A percentile compares a stretch with the other conserved stretches of the same genome.
These are phyloP conservation scores for Toxoplasma gondii DNA, from an alignment of 169 alveolate species.

Conservation along the genomic window DNA sequence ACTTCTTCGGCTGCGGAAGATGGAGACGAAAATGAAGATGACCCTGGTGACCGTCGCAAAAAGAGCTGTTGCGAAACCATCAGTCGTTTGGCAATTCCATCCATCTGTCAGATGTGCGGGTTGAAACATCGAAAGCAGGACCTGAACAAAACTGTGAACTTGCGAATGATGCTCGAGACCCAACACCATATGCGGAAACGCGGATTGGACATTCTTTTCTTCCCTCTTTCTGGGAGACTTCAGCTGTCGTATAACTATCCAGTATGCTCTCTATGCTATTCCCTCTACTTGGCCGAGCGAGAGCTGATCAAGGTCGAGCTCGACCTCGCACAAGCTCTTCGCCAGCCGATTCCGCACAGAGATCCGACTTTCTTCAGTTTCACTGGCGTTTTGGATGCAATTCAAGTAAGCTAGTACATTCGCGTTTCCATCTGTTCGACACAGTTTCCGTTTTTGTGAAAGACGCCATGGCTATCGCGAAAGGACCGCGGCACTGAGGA, in stretches of 20 bases:
- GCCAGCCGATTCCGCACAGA: constrained; percentile 54
- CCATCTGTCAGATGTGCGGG: constrained; percentile 68
- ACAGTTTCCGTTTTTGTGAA: too few relatives aligned
- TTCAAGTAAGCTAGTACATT: constrained; percentile 40
- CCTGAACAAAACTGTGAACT: constrained; percentile 49
- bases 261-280: constrained; percentile 62
- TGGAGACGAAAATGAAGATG: not conserved
- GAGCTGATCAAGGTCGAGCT: constrained; percentile 68
- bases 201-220: constrained; percentile 58
- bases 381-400: constrained; percentile 64
- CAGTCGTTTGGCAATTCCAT: constrained; percentile 27
- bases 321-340: constrained; percentile 64
- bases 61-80: not conserved
- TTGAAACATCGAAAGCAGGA: constrained; percentile 52
- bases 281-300: constrained; percentile 67
- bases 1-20: not conserved
- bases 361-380: constrained; percentile 53
- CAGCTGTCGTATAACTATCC: constrained; percentile 60
- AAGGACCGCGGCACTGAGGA: too few relatives aligned
- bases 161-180: constrained; percentile 70
- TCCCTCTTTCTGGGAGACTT: constrained; percentile 42
- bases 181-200: constrained; percentile 71
- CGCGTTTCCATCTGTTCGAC: not conserved
- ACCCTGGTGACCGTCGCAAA: not conserved
- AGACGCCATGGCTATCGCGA: too few relatives aligned